Base-by-base conservation (phyloP, 495 filamentous ascomycete genomes). In the Hypoxylon subgilvum region DNA sequence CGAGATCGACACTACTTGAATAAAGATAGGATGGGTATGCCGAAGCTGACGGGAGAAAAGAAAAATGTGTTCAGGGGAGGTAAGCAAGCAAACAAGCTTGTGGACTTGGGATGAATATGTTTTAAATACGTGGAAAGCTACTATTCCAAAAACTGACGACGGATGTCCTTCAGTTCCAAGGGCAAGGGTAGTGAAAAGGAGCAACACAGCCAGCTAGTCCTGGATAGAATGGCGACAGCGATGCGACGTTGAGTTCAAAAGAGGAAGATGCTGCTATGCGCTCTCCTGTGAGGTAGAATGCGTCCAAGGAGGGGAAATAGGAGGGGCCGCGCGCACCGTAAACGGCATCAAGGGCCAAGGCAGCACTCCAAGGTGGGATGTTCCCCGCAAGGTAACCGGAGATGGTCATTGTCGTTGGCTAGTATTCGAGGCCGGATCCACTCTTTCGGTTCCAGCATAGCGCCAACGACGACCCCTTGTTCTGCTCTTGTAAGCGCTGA, bases 401-500 rank as follows among this genome's bases (percentile, higher is more conserved):
- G 23, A 54, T 50, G 49, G 9, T 19, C 10, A 43, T 30, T 39
- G 12, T 48, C 19, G 59, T 64, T 67, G 66, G 66, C 42, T 34
- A 32, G 16, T 31, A 52, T 32, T 51, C 47, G 53, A 62, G 52
- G 13, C 49, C 28, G 1, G 40, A 22, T 13, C 66, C 66, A 55
- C 52, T 58, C 21, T 59, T 52, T 34, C 34, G 36, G 48, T 23
- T 61, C 36, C 50, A 57, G 34, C 44, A 53, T 46, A 51, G 63
- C 50, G 50, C 58, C 54, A 53, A 50, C 35, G 17, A 7, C 1
- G 7, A 5, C 19, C 53, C 52, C 60, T 39, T 44, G 28, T 12
- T 38, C 41, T 49, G n/a, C n/a, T 51, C 64, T 38, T 61, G 41
- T 68, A 67, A 57, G 63, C 66, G 63, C 66, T 43, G 40, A 43